These are phyloP conservation scores for Agapanthus africanus DNA, from an alignment of 106 monocot species.

Conservation along the genomic window DNA sequence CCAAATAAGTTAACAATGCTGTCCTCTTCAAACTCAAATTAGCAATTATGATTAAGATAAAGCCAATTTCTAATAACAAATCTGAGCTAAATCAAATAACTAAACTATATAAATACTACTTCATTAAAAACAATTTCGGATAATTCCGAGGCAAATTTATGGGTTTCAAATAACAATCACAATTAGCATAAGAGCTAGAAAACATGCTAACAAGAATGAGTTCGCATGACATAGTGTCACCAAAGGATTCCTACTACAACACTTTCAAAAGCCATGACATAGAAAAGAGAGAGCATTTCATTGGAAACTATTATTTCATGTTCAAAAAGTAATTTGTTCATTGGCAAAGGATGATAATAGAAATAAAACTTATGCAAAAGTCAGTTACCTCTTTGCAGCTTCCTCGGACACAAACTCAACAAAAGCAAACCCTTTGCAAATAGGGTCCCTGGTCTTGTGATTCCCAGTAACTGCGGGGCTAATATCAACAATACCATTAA, in stretches of 20 bases:
- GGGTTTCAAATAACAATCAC: too few species aligned
- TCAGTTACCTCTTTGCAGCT: slow-evolving; percentile 65
- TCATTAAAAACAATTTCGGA: too few species aligned
- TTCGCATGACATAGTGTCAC: not conserved
- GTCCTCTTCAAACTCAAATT: too few species aligned
- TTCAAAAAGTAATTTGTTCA: not conserved
- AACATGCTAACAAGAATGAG: not conserved
- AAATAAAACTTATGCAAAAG: not conserved
- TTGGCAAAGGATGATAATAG: not conserved
- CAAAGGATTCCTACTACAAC: not conserved
- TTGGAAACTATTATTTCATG: not conserved
- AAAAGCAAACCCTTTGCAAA: slow-evolving; percentile 95
- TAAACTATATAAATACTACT: too few species aligned
- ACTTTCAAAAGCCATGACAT: not conserved
- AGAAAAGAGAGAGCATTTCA: not conserved
- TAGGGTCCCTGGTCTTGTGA: slow-evolving; percentile 90
- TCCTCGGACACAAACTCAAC: slow-evolving; percentile 52
- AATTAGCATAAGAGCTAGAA: not conserved
- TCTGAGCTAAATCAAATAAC: too few species aligned
- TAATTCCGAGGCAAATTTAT: too few species aligned
- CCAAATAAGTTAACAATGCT: too few species aligned
- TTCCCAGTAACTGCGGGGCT: slow-evolving; percentile 67
- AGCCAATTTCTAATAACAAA: too few species aligned
- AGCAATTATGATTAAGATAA: too few species aligned
- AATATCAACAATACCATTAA: slow-evolving; percentile 61